Base-by-base conservation (phyloP, 2,329 filamentous ascomycete genomes). In the Zymoseptoria pseudotritici region DNA sequence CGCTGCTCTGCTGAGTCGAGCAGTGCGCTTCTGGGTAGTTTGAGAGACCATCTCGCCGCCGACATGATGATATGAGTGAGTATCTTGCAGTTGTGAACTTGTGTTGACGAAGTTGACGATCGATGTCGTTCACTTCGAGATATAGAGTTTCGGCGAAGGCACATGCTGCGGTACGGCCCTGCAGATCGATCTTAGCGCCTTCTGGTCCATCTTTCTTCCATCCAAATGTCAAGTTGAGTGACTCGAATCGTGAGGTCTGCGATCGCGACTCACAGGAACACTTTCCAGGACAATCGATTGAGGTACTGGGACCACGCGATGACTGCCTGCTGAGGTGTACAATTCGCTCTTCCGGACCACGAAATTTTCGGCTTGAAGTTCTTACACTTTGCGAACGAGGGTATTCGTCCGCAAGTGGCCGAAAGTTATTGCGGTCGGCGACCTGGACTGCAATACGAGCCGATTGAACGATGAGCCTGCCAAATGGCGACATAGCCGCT, bases 1-100 rank as follows among this genome's bases (percentile, higher is more conserved):
- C n/a, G 19, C 17, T 31, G 9, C 2, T 36, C 24, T 22, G 21
- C 20, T 22, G 20, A 9, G 31, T 13, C 20, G 8, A 58, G 19
- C n/a, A 26, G 19, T 20, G 49, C 56, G 46, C 57, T 59, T 60
- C 63, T 58, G 10, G 63, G 60, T 2, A 66, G 52, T 24, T 58
- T 57, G 2, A 61, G 42, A 6, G 62, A 55, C 46, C 59, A 61
- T 36, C 64, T 54, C 31, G 55, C 53, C n/a, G 54, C 22, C 52
- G 63, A 52, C 61, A 66, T 66, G 29, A 7, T 50, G 46, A 26
- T 50, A 8, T 3, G 13, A 29, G 20, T 26, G 10, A 19, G 36
- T 46, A n/a, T n/a, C 6, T 17, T 46, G 36, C 11, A 42, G 26
- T 8, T 29, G 26, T 29, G 22, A 24, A 42, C 9, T 13, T 42